Evolutionary conservation across 768 basidiomycete genomes (phyloP).

Genomic region (Polyporus arcularius): DNA sequence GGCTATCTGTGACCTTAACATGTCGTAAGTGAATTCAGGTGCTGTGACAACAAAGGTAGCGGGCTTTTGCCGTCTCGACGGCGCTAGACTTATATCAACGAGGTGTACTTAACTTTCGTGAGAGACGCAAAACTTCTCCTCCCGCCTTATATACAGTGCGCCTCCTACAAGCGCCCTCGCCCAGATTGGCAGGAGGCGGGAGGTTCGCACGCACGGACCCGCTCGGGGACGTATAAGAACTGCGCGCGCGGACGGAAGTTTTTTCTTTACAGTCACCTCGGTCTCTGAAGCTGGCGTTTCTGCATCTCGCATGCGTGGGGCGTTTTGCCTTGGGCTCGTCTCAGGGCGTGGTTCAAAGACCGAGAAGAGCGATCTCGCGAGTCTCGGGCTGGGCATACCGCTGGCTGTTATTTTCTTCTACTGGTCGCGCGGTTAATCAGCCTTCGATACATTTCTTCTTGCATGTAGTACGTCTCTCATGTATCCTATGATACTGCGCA

Average conservation of each 20-base stretch:
- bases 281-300: constrained; percentile 37
- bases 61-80: too few species aligned
- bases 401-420: constrained; percentile 43
- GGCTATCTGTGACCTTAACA: too few species aligned
- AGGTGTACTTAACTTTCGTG: constrained; percentile 80
- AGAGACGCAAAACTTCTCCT: constrained; percentile 12
- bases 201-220: constrained; percentile 60
- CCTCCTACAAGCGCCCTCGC: too few species aligned
- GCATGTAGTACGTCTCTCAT: background rate
- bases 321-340: constrained; percentile 27
- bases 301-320: constrained; percentile 14
- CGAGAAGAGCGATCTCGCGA: constrained; percentile 49
- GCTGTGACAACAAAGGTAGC: too few species aligned
- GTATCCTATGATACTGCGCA: background rate
- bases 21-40: too few species aligned
- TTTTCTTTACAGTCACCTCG: constrained; percentile 44
- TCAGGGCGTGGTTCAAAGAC: constrained; percentile 26
- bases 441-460: constrained; percentile 49
- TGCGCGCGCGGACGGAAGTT: constrained; percentile 24
- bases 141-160: constrained; percentile 18
- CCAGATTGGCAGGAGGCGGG: background rate
- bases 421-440: constrained; percentile 71
- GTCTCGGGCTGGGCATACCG: constrained; percentile 73
- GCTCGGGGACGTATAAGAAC: constrained; percentile 19
- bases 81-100: too few species aligned